Percentiles rank a stretch among this genome's conserved stretches.
Conservation (phyloP, 345 rosid genomes). For the Hypericum androsaemum region DNA sequence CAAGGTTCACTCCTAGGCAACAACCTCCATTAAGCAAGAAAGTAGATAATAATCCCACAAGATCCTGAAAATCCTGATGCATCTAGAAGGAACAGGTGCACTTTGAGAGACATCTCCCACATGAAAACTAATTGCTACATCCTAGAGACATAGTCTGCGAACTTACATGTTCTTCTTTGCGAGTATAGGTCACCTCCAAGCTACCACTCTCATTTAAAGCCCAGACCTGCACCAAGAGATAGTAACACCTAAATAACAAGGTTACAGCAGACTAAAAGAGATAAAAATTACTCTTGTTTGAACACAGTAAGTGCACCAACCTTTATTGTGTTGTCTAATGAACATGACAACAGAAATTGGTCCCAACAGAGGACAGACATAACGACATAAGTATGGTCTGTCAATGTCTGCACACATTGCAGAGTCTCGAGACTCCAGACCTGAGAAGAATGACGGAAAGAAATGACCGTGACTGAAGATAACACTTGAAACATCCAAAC, state of each 20-base stretch:
- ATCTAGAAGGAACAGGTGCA: no score
- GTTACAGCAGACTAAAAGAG: background rate
- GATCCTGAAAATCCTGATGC: no score
- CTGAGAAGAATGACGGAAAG: slow-evolving; percentile 23
- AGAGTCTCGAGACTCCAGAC: slow-evolving; percentile 88
- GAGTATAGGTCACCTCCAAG: slow-evolving; percentile 86
- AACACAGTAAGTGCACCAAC: slow-evolving; percentile 21
- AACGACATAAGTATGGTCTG: slow-evolving; percentile 69
- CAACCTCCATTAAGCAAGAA: no score
- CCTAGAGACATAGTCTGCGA: background rate
- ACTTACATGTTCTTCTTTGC: slow-evolving; percentile 69
- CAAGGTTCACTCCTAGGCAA: no score
- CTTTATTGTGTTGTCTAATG: slow-evolving; percentile 86
- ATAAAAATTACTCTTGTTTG: background rate
- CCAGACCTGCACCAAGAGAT: slow-evolving; percentile 52
- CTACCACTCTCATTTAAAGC: slow-evolving; percentile 81
- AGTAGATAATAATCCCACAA: no score
- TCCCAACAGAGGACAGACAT: slow-evolving; percentile 99
- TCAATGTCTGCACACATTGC: slow-evolving; percentile 79
- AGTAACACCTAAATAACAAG: background rate
- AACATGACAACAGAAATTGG: slow-evolving; percentile 90
- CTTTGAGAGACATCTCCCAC: no score
- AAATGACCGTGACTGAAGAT: no score
- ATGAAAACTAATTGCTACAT: slow-evolving; percentile 5
- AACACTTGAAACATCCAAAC: background rate